Conservation (phyloP, 2,329 filamentous ascomycete species). For the Pleomassaria siparia region DNA sequence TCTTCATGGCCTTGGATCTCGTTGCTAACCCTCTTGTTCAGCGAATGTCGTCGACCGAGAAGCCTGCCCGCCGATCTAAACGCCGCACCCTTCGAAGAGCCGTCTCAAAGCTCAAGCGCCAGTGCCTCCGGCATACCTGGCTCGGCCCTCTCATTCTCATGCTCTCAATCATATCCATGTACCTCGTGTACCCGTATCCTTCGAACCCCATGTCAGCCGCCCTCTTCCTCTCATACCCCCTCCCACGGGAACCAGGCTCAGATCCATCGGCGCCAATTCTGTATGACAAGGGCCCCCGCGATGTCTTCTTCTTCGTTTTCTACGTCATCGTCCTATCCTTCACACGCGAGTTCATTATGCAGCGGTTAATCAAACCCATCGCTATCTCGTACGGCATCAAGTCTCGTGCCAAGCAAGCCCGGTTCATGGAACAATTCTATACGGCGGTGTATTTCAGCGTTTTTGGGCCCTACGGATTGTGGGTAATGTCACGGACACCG, state of each 20-base stretch:
- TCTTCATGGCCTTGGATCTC: constrained; percentile 11
- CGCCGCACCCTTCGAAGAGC: constrained; percentile 48
- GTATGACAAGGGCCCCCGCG: constrained; percentile 87
- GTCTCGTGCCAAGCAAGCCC: constrained; percentile 74
- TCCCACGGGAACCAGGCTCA: constrained; percentile 56
- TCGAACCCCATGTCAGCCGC: constrained; percentile 79
- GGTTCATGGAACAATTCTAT: constrained; percentile 97
- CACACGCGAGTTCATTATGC: constrained; percentile 95
- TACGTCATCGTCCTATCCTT: constrained; percentile 90
- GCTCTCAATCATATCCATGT: constrained; percentile 64
- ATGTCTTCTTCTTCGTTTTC: constrained; percentile 84
- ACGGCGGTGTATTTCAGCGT: constrained; percentile 87
- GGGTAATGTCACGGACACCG: constrained; percentile 86
- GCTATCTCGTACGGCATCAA: constrained; percentile 70
- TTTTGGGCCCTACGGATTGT: constrained; percentile 81
- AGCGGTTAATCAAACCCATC: constrained; percentile 77
- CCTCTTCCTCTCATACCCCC: constrained; percentile 86
- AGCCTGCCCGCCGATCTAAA: constrained; percentile 44
- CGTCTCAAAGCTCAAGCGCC: constrained; percentile 49
- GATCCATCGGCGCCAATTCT: constrained; percentile 53
- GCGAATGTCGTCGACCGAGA: constrained; percentile 26
- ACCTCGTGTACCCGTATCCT: constrained; percentile 72
- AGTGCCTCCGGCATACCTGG: constrained; percentile 60
- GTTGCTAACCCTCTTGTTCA: constrained; percentile 16
- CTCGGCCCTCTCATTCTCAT: constrained; percentile 70